phyloP scores from a whole-genome alignment of 2,329 filamentous ascomycete species.

The Talaromyces amestolkiae region DNA sequence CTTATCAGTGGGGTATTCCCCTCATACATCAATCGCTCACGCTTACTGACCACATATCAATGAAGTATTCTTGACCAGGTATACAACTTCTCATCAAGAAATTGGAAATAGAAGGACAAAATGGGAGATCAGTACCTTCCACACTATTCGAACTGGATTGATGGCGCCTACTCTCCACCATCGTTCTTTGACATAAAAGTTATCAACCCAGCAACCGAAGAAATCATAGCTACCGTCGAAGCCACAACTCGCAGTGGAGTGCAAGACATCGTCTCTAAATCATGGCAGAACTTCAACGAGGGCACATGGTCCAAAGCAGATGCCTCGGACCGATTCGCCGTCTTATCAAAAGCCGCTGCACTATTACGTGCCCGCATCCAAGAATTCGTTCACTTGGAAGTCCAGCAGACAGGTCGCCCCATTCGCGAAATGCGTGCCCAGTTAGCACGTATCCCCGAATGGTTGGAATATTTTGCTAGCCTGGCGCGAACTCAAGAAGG shows the following conservation, averaged over 20 bases:
- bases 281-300: constrained; percentile 42
- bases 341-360: constrained; percentile 59
- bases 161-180: constrained; percentile 25
- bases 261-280: constrained; percentile 47
- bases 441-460: constrained; percentile 55
- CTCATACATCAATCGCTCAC: background rate
- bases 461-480: constrained; percentile 70
- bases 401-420: constrained; percentile 65
- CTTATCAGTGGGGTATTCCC: constrained; percentile 11
- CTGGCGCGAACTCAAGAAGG: constrained; percentile 66
- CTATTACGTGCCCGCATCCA: constrained; percentile 55
- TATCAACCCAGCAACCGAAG: constrained; percentile 33
- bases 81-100: too few relatives aligned
- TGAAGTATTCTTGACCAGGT: too few relatives aligned
- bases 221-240: constrained; percentile 46
- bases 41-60: background rate
- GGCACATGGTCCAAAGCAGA: constrained; percentile 59
- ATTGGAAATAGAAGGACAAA: background rate
- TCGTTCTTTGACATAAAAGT: constrained; percentile 24
- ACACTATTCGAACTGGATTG: constrained; percentile 33
- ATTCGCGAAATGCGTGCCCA: constrained; percentile 70
- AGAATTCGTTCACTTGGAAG: constrained; percentile 61
- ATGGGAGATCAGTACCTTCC: constrained; percentile 17
- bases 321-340: constrained; percentile 58
- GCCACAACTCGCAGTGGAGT: constrained; percentile 56